Conservation (phyloP, 1,284 basidiomycete species). For the Trichosporon faecale region DNA sequence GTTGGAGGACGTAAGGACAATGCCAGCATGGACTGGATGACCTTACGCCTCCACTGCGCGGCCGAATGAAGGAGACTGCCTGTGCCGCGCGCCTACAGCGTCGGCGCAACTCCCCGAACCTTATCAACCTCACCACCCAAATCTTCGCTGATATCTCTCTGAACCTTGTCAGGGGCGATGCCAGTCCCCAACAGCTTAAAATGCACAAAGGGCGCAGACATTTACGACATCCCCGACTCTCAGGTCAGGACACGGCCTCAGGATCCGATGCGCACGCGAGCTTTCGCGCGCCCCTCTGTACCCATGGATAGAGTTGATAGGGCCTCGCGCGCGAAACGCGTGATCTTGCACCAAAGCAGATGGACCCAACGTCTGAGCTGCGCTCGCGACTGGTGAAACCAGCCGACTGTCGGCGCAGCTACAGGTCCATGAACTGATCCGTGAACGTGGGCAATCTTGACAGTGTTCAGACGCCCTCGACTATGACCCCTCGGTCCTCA, state of each 20-base stretch:
- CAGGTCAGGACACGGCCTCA: slow-evolving; percentile 2
- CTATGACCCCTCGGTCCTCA: not conserved
- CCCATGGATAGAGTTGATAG: not conserved
- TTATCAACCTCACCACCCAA: not conserved
- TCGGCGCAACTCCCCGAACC: not conserved
- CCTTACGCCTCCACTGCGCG: not conserved
- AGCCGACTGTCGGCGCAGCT: not conserved
- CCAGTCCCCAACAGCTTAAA: not conserved
- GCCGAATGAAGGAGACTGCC: not conserved
- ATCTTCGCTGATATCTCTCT: not conserved
- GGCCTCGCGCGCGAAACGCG: not conserved
- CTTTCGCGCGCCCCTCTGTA: not conserved
- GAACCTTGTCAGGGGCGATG: not conserved
- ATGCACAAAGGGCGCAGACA: not conserved
- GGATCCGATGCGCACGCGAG: not conserved
- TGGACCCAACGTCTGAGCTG: not conserved
- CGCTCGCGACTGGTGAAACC: not conserved
- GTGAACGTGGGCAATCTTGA: not conserved
- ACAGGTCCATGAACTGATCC: not conserved
- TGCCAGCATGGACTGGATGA: not conserved
- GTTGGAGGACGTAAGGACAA: not conserved
- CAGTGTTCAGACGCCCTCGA: not conserved
- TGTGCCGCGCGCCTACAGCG: not conserved
- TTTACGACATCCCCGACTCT: not conserved
- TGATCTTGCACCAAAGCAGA: not conserved